phyloP scores from a whole-genome alignment of 108 stramenopile genomes.

The Nitzschia palea region DNA sequence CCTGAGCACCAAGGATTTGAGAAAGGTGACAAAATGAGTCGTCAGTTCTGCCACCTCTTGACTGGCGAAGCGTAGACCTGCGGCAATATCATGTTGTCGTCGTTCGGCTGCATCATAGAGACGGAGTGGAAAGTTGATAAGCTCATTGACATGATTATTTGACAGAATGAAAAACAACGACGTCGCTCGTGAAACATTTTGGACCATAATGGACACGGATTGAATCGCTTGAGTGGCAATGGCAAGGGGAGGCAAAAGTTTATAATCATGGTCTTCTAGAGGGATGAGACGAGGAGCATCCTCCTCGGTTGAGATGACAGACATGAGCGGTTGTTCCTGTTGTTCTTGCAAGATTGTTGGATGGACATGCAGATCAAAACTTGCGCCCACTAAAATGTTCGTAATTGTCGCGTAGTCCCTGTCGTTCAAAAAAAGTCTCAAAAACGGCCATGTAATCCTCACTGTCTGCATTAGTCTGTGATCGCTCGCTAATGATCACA shows the following conservation, averaged over 20 bases:
- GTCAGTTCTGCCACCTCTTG: constrained; percentile 78
- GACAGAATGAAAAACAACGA: constrained; percentile 80
- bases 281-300: not conserved
- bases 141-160: constrained; percentile 80
- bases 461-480: constrained; percentile 15
- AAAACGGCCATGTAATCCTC: constrained; percentile 55
- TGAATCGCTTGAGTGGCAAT: constrained; percentile 86
- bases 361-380: constrained; percentile 38
- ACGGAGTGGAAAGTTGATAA: constrained; percentile 74
- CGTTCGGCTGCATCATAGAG: constrained; percentile 62
- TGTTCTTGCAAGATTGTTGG: constrained; percentile 8
- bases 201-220: constrained; percentile 82
- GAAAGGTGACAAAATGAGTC: constrained; percentile 81
- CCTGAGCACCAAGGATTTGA: constrained; percentile 84
- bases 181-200: constrained; percentile 84
- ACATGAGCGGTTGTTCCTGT: not conserved
- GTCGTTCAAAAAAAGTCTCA: constrained; percentile 78
- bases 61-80: constrained; percentile 30
- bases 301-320: not conserved
- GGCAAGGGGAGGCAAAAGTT: constrained; percentile 58
- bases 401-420: constrained; percentile 64
- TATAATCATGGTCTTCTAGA: constrained; percentile 6
- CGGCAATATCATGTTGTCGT: constrained; percentile 14
- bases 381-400: constrained; percentile 59
- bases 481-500: constrained; percentile 68